These are phyloP conservation scores for Nitzschia palea DNA, from an alignment of 108 stramenopile species.

Conservation along the genomic window DNA sequence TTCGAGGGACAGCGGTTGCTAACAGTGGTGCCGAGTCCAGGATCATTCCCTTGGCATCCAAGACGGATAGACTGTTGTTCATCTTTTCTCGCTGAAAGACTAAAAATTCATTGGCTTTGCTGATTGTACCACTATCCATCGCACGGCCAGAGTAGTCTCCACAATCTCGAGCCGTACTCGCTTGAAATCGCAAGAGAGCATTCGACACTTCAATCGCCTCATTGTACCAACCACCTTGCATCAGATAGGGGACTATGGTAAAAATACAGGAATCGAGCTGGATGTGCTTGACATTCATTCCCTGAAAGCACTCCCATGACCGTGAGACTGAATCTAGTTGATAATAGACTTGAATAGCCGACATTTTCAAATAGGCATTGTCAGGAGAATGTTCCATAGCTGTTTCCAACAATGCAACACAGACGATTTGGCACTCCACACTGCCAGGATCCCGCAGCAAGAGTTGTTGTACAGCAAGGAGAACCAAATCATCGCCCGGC, in stretches of 20 bases:
- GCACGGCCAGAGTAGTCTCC: conserved; percentile 59
- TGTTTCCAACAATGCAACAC: conserved; percentile 60
- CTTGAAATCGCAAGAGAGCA: conserved; percentile 59
- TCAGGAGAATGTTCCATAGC: conserved; percentile 74
- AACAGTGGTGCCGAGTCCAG: conserved; percentile 70
- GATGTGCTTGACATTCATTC: conserved; percentile 71
- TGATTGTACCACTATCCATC: conserved; percentile 57
- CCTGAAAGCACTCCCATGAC: conserved; percentile 50
- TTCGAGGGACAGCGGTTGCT: conserved; percentile 17
- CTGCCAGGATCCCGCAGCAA: conserved; percentile 13
- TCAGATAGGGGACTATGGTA: conserved; percentile 56
- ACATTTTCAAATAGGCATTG: conserved; percentile 76
- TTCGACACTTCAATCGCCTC: conserved; percentile 56
- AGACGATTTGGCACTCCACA: conserved; percentile 22
- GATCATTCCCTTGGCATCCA: conserved; percentile 66
- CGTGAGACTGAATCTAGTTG: conserved; percentile 43
- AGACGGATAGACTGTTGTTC: conserved; percentile 53
- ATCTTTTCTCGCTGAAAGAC: conserved; percentile 67
- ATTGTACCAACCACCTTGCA: conserved; percentile 68
- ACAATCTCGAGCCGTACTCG: conserved; percentile 55
- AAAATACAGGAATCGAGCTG: conserved; percentile 80
- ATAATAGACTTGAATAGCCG: conserved; percentile 57
- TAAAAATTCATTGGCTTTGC: conserved; percentile 74
- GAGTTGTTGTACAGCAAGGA: conserved; percentile 55
- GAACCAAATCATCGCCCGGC: conserved; percentile 75